Conservation (phyloP, 1,284 basidiomycete species). For the Mycosarcoma maydis region DNA sequence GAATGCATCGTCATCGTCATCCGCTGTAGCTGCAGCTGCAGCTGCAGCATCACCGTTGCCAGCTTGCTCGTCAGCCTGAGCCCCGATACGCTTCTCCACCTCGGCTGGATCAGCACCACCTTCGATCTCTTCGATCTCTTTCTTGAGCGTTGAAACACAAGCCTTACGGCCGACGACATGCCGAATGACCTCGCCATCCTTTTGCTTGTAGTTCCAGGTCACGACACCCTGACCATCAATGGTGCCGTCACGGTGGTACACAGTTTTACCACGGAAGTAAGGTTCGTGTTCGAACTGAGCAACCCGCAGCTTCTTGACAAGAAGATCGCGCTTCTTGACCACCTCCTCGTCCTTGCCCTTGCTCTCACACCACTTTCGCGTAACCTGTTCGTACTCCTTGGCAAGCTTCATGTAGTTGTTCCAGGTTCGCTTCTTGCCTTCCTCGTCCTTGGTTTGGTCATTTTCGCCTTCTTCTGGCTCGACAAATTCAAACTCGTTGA, state of each 20-base stretch:
- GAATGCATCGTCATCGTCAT: slow-evolving; percentile 26
- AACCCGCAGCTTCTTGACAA: slow-evolving; percentile 64
- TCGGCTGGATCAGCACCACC: slow-evolving; percentile 18
- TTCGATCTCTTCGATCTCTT: slow-evolving; percentile 59
- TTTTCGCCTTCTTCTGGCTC: slow-evolving; percentile 64
- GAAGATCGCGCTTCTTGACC: slow-evolving; percentile 54
- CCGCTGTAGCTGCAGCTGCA: slow-evolving; percentile 22
- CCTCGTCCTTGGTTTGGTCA: slow-evolving; percentile 52
- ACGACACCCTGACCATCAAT: slow-evolving; percentile 64
- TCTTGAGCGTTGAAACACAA: slow-evolving; percentile 50
- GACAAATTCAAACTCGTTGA: slow-evolving; percentile 46
- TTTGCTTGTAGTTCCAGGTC: slow-evolving; percentile 63
- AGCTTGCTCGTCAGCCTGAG: slow-evolving; percentile 18
- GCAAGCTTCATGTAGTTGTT: slow-evolving; percentile 59
- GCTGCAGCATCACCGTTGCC: slow-evolving; percentile 11
- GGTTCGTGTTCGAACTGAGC: slow-evolving; percentile 67
- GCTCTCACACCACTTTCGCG: slow-evolving; percentile 62
- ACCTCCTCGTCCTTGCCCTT: slow-evolving; percentile 43
- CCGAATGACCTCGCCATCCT: slow-evolving; percentile 51
- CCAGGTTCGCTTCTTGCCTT: slow-evolving; percentile 57
- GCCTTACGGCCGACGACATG: slow-evolving; percentile 58
- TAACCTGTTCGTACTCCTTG: slow-evolving; percentile 62
- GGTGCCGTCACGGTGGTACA: slow-evolving; percentile 66
- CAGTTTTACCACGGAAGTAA: slow-evolving; percentile 60
- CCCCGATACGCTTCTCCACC: slow-evolving; percentile 29